phyloP scores from a whole-genome alignment of 306 rosid genomes.

The Lathyrus aphaca region DNA sequence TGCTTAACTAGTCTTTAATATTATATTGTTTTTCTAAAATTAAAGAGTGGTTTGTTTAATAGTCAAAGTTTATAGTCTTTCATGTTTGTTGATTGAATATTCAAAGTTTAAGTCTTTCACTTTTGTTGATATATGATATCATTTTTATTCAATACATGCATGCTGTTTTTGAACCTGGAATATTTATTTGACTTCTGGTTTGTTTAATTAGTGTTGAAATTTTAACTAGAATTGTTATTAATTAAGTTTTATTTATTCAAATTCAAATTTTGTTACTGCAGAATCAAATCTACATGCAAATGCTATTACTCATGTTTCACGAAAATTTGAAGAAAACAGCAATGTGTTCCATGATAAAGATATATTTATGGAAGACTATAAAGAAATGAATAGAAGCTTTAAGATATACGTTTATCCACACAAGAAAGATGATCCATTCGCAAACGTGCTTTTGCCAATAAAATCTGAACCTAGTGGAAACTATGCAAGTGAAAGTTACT shows the following conservation, averaged over 20 bases:
- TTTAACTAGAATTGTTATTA: too few species aligned
- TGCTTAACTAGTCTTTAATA: not conserved
- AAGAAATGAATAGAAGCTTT: slow-evolving; percentile 75
- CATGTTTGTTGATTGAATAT: too few species aligned
- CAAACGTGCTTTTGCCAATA: slow-evolving; percentile 68
- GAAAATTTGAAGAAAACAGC: slow-evolving; percentile 44
- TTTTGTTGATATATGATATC: not conserved
- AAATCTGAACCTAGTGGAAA: slow-evolving; percentile 71
- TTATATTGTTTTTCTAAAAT: too few species aligned
- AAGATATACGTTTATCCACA: slow-evolving; percentile 93
- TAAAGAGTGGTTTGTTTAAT: too few species aligned
- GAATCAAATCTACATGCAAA: not conserved
- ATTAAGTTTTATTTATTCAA: too few species aligned
- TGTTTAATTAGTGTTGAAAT: too few species aligned
- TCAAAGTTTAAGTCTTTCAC: not conserved
- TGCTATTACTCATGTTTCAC: slow-evolving; percentile 37
- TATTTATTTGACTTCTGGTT: not conserved
- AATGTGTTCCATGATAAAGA: slow-evolving; percentile 70
- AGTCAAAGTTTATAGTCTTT: too few species aligned
- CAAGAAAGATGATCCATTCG: slow-evolving; percentile 61
- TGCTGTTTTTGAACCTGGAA: not conserved
- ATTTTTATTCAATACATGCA: not conserved
- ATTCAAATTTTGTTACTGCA: not conserved
- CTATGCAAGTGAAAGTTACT: slow-evolving; percentile 91
- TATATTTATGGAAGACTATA: slow-evolving; percentile 68